Conservation (phyloP, 768 basidiomycete species). For the Mycena chlorophos region DNA sequence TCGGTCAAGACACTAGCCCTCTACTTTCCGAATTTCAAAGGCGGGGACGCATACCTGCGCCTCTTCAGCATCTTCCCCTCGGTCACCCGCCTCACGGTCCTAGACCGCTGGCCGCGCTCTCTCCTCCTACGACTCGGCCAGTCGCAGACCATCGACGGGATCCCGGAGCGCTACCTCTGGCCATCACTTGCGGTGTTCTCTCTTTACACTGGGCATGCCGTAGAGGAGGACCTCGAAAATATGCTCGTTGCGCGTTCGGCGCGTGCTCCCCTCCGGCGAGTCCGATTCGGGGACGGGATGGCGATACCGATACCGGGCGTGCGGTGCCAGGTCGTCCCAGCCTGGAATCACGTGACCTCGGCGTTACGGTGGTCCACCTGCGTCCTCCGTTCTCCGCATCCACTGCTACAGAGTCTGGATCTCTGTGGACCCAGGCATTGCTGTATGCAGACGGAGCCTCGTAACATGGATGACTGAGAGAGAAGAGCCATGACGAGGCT, state of each 20-base stretch:
- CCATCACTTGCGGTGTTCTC: constrained; percentile 6
- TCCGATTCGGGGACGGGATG: constrained; percentile 7
- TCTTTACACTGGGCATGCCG: constrained; percentile 4
- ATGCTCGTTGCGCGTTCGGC: constrained; percentile 1
- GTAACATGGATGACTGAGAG: too few relatives aligned
- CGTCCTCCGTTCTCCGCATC: too few relatives aligned
- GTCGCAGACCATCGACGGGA: neutral
- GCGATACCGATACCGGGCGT: neutral
- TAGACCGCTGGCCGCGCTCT: constrained; percentile 6
- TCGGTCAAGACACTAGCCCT: constrained; percentile 7
- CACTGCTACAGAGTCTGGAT: too few relatives aligned
- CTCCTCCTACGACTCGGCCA: constrained; percentile 7
- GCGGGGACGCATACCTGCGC: neutral
- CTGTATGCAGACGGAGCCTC: too few relatives aligned
- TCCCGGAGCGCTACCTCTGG: neutral
- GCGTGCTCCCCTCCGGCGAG: constrained; percentile 1
- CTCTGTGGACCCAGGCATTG: too few relatives aligned
- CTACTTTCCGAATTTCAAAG: constrained; percentile 10
- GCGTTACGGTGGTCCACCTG: too few relatives aligned
- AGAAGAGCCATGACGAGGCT: too few relatives aligned
- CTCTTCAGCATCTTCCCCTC: constrained; percentile 8
- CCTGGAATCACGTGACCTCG: neutral
- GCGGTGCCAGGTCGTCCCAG: neutral
- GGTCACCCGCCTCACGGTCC: constrained; percentile 7
- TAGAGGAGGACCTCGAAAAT: neutral